Conservation (phyloP, 345 rosid genomes). For the Salix koriyanagi region DNA sequence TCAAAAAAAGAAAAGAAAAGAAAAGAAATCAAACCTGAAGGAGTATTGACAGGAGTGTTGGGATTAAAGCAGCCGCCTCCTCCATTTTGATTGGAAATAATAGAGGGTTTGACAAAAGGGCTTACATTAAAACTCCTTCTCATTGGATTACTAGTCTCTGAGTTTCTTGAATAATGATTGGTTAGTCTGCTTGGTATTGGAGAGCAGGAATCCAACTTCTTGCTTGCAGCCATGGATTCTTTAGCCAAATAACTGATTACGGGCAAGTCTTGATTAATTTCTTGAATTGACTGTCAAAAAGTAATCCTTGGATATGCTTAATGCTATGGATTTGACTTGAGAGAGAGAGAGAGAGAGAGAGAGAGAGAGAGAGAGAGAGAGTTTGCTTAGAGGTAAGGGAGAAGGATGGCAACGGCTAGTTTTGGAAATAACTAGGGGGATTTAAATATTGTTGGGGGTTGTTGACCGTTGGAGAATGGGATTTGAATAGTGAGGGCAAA, state of each 20-base stretch:
- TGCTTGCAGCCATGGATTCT: constrained; percentile 17
- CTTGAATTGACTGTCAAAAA: not conserved
- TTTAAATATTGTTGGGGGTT: not conserved
- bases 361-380: no score
- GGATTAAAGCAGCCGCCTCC: constrained; percentile 44
- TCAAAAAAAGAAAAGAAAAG: not conserved
- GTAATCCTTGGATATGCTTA: not conserved
- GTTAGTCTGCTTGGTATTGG: constrained; percentile 24
- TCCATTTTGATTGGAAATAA: constrained; percentile 29
- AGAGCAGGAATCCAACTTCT: constrained; percentile 21
- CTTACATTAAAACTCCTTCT: constrained; percentile 64
- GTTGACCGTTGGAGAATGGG: constrained; percentile 10
- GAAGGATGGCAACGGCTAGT: constrained; percentile 19
- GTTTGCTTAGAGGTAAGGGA: not conserved
- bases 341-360: not conserved
- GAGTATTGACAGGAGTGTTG: constrained; percentile 51
- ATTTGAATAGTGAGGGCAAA: not conserved
- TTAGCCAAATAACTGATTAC: not conserved
- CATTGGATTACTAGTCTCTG: constrained; percentile 50
- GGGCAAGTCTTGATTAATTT: not conserved
- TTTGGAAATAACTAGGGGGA: not conserved
- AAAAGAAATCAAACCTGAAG: constrained; percentile 44
- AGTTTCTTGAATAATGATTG: constrained; percentile 49
- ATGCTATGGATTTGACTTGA: not conserved
- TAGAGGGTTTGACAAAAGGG: constrained; percentile 51